Base-by-base conservation (phyloP, 2,329 filamentous ascomycete species). In the Apiospora rasikravindrae region DNA sequence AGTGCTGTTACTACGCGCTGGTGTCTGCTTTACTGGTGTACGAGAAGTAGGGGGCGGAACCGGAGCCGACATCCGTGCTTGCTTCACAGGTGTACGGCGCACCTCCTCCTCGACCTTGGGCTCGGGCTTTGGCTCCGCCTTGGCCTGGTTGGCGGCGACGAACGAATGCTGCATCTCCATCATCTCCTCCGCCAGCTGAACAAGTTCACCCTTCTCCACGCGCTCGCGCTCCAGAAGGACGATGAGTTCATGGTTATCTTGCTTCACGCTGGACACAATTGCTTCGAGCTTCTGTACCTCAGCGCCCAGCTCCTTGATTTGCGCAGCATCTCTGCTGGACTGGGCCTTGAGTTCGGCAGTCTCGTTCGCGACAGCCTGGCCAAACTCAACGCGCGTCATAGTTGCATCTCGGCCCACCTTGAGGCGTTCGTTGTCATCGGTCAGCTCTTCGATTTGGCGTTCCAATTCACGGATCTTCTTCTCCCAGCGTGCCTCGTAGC, bases 401-500 rank as follows among this genome's bases (percentile, higher is more conserved):
- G 90, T 92, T 29, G 88, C 86, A 78, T 95, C 91, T 37, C 88
- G 88, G 53, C 90, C 90, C 61, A 86, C 84, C 74, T 90, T 89
- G 37, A 97, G 85, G 73, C 90, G 90, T 74, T 96, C 92, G 76
- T 96, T 95, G 78, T 97, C 93, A 69, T 90, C 88, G 69, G 85
- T 84, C 14, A 96, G 87, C 61, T 92, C 89, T 66, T 91, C 90
- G 61, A 97, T 86, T 74, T 90, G 91, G 24, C 82, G 81, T 82
- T 97, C 93, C 2, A 98, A 89, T 77, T 96, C 93, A 70, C 89
- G 90, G 71, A 96, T 90, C 79, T 93, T 94, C 87, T 97, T 97
- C 83, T 97, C 94, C 89, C 94, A 96, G 71, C 96, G 91, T 67
- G 89, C 89, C 81, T 98, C 94, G 83, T 98, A 93, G 74, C 89